These are phyloP conservation scores for Lachancea sp. DNA, from an alignment of 805 yeast species.

Conservation along the genomic window DNA sequence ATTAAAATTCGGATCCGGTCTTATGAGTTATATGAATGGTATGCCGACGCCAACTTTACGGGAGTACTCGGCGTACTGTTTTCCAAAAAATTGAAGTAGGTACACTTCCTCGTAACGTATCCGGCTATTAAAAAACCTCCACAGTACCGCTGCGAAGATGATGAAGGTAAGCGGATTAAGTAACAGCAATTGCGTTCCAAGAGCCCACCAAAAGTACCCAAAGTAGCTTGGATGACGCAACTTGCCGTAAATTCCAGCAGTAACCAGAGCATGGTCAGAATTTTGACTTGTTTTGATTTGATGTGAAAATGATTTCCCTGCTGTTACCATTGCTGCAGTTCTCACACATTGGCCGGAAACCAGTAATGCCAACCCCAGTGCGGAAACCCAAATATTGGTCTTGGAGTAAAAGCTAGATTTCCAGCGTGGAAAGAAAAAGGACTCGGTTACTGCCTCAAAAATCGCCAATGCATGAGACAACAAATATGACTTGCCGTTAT, in stretches of 20 bases:
- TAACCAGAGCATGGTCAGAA: conserved; percentile 59
- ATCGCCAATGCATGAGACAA: conserved; percentile 52
- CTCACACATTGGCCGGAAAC: conserved; percentile 62
- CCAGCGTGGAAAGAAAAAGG: conserved; percentile 35
- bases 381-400: conserved; percentile 15
- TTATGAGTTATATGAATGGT: conserved; percentile 43
- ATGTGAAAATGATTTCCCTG: conserved; percentile 83
- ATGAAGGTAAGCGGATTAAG: conserved; percentile 56
- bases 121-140: conserved; percentile 62
- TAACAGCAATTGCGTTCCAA: conserved; percentile 72
- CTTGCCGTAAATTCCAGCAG: conserved; percentile 59
- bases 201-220: conserved; percentile 91
- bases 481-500: conserved; percentile 55
- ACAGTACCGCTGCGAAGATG: conserved; percentile 51
- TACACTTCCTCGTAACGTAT: conserved; percentile 65
- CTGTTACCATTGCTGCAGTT: conserved; percentile 78
- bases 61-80: conserved; percentile 52
- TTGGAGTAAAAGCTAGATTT: conserved; percentile 17
- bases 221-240: conserved; percentile 86
- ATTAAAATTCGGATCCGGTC: too few species aligned
- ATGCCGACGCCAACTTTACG: conserved; percentile 48
- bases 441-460: conserved; percentile 43
- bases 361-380: conserved; percentile 44
- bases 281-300: conserved; percentile 50
- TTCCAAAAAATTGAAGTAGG: conserved; percentile 64